These are phyloP conservation scores for Linaria vulgaris DNA, from an alignment of 257 asterid species.

Conservation along the genomic window DNA sequence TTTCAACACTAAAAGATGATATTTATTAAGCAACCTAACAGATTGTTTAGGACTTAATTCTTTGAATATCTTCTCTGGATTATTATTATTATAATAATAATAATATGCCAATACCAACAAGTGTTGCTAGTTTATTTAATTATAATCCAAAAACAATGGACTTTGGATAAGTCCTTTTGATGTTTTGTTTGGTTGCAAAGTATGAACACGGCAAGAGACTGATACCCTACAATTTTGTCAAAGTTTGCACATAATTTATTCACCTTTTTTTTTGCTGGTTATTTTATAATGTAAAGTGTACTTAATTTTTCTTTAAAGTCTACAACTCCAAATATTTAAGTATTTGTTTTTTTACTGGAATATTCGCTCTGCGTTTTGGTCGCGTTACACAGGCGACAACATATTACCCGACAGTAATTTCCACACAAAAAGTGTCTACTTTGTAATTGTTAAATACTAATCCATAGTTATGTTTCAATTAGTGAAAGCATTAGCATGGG, in stretches of 20 bases:
- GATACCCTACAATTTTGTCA: conserved; percentile 10
- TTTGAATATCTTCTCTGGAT: too few relatives aligned
- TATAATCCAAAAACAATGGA: conserved; percentile 10
- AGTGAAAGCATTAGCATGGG: conserved; percentile 39
- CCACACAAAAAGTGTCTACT: conserved; percentile 32
- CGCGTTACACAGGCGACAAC: conserved; percentile 22
- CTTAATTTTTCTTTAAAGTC: neutral
- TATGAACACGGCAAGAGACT: conserved; percentile 19
- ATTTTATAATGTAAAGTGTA: neutral
- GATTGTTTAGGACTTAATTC: too few relatives aligned
- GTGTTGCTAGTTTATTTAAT: neutral
- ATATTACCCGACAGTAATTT: conserved; percentile 32
- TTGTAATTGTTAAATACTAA: conserved; percentile 22
- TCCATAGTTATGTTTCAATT: conserved; percentile 28
- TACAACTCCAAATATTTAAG: neutral
- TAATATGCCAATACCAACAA: too few relatives aligned
- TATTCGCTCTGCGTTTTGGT: conserved; percentile 29
- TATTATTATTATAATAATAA: too few relatives aligned
- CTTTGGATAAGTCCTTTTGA: neutral
- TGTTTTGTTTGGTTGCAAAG: conserved; percentile 2
- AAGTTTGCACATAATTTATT: neutral
- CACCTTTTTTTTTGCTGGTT: neutral
- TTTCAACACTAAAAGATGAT: too few relatives aligned
- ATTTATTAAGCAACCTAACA: too few relatives aligned
- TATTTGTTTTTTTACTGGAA: conserved; percentile 19